Conservation (phyloP, 108 stramenopile species). For the Aurantiochytrium sp. region DNA sequence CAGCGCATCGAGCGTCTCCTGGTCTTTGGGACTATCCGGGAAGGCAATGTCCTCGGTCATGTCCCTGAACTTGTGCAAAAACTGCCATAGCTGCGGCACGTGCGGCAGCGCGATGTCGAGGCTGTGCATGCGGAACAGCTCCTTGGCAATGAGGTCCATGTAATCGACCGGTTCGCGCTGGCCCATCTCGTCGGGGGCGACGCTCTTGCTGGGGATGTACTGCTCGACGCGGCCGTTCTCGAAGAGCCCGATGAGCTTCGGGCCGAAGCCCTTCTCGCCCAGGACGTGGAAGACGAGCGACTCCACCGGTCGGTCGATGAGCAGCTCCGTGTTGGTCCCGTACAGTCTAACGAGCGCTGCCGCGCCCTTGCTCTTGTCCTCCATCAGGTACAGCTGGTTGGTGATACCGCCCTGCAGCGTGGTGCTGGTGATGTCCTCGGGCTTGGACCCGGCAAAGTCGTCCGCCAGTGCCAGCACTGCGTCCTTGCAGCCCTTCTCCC, state of each 20-base stretch:
- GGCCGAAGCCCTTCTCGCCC: constrained; percentile 44
- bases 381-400: constrained; percentile 12
- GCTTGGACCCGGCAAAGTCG: neutral
- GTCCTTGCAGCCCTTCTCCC: neutral
- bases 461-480: neutral
- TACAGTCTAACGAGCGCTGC: constrained; percentile 47
- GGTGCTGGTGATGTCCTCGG: neutral
- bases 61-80: constrained; percentile 11
- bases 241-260: constrained; percentile 43
- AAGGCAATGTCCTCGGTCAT: neutral
- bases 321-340: constrained; percentile 48
- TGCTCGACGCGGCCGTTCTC: constrained; percentile 54
- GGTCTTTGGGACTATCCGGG: neutral
- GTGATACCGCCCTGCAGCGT: constrained; percentile 12
- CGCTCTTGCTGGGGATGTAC: constrained; percentile 20
- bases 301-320: constrained; percentile 45
- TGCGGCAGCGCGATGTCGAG: neutral
- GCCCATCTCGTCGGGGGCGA: constrained; percentile 28
- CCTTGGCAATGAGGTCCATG: neutral
- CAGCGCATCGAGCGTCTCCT: constrained; percentile 27
- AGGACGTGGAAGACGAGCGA: constrained; percentile 42
- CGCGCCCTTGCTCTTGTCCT: neutral
- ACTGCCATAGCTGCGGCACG: constrained; percentile 12
- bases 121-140: neutral
- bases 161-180: neutral